Evolutionary conservation across 805 yeast genomes (phyloP).

Genomic region (Wickerhamiella cacticola): DNA sequence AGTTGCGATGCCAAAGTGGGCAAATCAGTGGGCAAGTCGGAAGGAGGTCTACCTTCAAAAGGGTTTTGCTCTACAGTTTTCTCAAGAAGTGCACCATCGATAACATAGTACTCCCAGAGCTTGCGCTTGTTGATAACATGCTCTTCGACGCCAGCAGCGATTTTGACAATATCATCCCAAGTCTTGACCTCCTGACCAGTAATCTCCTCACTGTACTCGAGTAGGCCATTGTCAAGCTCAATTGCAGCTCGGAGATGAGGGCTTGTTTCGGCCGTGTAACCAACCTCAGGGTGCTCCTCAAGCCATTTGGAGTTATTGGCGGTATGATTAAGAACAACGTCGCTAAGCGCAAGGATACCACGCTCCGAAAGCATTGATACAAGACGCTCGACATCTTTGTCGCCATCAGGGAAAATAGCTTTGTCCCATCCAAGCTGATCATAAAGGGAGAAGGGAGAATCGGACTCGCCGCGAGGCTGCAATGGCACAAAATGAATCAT

Average conservation of each 20-base stretch:
- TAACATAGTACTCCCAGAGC: constrained; percentile 81
- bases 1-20: constrained; percentile 37
- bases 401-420: constrained; percentile 41
- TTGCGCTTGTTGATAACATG: constrained; percentile 46
- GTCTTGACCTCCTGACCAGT: constrained; percentile 42
- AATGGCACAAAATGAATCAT: constrained; percentile 95
- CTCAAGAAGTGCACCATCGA: constrained; percentile 41
- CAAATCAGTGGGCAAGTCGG: constrained; percentile 27
- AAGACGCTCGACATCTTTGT: constrained; percentile 42
- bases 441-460: constrained; percentile 85
- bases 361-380: constrained; percentile 40
- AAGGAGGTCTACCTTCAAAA: constrained; percentile 36
- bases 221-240: constrained; percentile 60
- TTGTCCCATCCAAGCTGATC: constrained; percentile 78
- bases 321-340: constrained; percentile 89
- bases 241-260: constrained; percentile 81
- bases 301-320: constrained; percentile 86
- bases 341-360: constrained; percentile 67
- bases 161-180: constrained; percentile 42
- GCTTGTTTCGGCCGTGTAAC: constrained; percentile 75
- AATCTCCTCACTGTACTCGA: constrained; percentile 52
- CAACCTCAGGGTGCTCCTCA: constrained; percentile 75
- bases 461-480: constrained; percentile 76
- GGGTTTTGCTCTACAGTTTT: constrained; percentile 23
- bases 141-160: constrained; percentile 56